Evolutionary conservation across 306 rosid genomes (phyloP).

Genomic region (Prunus mume): DNA sequence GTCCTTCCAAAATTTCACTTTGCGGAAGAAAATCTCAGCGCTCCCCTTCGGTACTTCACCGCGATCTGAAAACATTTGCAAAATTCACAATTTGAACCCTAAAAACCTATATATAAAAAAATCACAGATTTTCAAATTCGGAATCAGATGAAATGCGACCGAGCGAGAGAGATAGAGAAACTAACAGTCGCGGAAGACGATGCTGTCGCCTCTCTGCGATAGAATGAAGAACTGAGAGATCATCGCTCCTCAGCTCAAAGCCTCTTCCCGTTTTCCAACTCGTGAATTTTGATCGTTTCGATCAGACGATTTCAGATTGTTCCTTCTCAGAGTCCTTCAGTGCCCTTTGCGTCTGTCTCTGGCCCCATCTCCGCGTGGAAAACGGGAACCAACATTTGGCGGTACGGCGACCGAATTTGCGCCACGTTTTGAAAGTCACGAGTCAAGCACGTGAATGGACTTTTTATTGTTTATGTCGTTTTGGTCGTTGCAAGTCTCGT

Average conservation of each 20-base stretch:
- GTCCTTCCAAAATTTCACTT: constrained; percentile 88
- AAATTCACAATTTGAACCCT: background rate
- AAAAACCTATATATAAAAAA: background rate
- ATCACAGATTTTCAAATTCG: background rate
- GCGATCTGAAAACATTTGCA: constrained; percentile 60
- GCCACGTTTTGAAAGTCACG: constrained; percentile 27
- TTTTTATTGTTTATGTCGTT: background rate
- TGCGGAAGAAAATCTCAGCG: constrained; percentile 83
- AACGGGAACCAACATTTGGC: background rate
- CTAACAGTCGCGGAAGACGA: constrained; percentile 92
- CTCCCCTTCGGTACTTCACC: constrained; percentile 81
- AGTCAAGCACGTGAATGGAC: constrained; percentile 13
- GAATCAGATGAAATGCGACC: background rate
- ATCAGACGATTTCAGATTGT: background rate
- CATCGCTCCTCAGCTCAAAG: constrained; percentile 29
- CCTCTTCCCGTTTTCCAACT: background rate
- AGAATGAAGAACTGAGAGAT: constrained; percentile 95
- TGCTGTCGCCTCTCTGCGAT: constrained; percentile 87
- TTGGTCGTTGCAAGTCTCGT: too few relatives aligned
- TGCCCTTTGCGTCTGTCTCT: background rate
- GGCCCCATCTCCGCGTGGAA: background rate
- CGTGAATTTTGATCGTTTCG: background rate
- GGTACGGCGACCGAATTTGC: background rate
- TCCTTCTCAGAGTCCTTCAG: background rate
- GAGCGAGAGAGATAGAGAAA: background rate